Evolutionary conservation across 2,329 filamentous ascomycete species (phyloP), one percentile per base, ranked within the genome.

Genomic region (Stromatinia cepivora): DNA sequence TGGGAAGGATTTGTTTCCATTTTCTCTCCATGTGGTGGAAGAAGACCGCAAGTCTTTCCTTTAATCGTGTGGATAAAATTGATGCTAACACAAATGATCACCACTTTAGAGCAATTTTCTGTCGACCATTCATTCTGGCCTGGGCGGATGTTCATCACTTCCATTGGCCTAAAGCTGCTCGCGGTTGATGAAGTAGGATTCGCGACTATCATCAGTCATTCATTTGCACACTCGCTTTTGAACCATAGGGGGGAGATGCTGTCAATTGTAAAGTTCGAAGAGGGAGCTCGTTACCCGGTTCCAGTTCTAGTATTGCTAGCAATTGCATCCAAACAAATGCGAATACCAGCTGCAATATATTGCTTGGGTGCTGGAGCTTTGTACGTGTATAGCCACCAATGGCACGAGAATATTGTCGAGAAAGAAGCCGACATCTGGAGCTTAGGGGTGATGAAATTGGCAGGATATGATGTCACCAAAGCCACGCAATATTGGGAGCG

Each of bases 381-480:
- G 8, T 31, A 48, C 42, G 1, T 15, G 8, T 61, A 20, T 42
- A 11, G n/a, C 13, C 42, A 48, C 13, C 22, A 42, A 46, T 6
- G 10, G 17, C 4, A 4, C 15, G 1, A 25, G 10, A 31, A 46
- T 3, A 48, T 45, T 4, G 9, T 20, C 8, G 58, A 61, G 13
- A 46, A 46, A 7, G 58, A 61, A 61, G 58, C 58, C 15, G 42
- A 45, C 20, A 9, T 25, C 20, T 61, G 25, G 25, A n/a, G 42
- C 13, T 61, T 61, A 25, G n/a, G 34, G 4, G 25, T 61, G 36
- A 61, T 61, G 58, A 61, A 28, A 25, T 7, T 20, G 8, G 58
- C 58, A 25, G 58, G 58, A 20, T 61, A 46, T 20, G 58, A 61
- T 48, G 39, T 61, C 25, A 61, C 58, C 22, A 61, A 48, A 22